Conservation (phyloP, 352 stramenopile genomes). For the Phytophthora nicotianae region DNA sequence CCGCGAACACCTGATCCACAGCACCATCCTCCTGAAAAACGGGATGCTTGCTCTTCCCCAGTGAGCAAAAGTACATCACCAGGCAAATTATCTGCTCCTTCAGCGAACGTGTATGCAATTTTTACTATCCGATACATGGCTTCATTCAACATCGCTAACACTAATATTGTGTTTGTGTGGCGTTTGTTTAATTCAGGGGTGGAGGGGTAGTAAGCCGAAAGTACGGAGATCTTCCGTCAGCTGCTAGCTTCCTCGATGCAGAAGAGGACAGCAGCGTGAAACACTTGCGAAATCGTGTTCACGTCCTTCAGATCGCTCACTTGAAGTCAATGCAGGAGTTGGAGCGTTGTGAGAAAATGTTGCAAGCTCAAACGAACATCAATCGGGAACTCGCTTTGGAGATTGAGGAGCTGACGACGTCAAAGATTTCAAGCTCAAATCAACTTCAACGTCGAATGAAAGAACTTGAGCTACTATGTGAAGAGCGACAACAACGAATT, state of each 20-base stretch:
- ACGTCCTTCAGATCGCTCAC: constrained; percentile 90
- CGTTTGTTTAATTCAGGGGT: constrained; percentile 28
- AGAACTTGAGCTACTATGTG: constrained; percentile 83
- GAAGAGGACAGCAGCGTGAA: constrained; percentile 50
- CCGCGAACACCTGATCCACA: constrained; percentile 12
- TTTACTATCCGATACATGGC: neutral
- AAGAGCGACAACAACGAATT: constrained; percentile 86
- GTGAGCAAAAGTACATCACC: constrained; percentile 35
- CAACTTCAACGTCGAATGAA: constrained; percentile 81
- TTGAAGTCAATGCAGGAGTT: constrained; percentile 91
- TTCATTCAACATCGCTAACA: too few species aligned
- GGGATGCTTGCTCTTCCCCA: constrained; percentile 71
- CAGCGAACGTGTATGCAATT: constrained; percentile 25
- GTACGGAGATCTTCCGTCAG: constrained; percentile 34
- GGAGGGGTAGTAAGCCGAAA: constrained; percentile 38
- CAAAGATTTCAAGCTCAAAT: constrained; percentile 73
- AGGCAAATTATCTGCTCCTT: neutral
- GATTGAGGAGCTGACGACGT: constrained; percentile 86
- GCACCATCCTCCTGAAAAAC: constrained; percentile 39
- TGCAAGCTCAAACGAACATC: constrained; percentile 94
- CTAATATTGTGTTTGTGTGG: constrained; percentile 11
- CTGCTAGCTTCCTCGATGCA: constrained; percentile 28
- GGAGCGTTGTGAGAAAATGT: constrained; percentile 93
- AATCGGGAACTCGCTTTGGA: constrained; percentile 92
- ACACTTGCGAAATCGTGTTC: constrained; percentile 76